Conservation (phyloP, 345 rosid species). For the Brassica incana region DNA sequence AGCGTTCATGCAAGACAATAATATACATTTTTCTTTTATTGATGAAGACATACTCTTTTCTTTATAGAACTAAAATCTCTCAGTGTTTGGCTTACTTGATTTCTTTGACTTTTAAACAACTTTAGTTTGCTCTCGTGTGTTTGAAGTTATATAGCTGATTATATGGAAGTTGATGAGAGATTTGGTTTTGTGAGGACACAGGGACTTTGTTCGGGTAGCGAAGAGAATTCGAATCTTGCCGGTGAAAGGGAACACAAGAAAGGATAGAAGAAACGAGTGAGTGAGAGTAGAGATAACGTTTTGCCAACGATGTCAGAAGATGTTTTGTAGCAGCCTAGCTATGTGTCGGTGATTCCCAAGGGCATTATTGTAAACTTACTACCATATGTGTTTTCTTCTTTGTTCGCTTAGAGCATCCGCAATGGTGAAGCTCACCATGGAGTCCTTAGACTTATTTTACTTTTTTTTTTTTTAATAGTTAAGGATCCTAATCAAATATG, state of each 20-base stretch:
- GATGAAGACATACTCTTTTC: not conserved
- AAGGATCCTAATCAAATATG: no score
- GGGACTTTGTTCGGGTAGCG: conserved; percentile 92
- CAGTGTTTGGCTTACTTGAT: not conserved
- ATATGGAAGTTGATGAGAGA: conserved; percentile 12
- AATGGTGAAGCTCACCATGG: no score
- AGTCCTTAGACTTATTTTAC: no score
- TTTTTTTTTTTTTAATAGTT: no score
- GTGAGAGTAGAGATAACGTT: conserved; percentile 6
- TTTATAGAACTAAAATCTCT: not conserved
- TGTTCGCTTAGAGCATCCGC: not conserved
- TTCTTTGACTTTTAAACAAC: not conserved
- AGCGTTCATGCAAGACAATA: conserved; percentile 16
- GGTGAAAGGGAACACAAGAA: conserved; percentile 59
- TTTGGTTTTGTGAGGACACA: conserved; percentile 32
- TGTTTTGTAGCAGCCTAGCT: conserved; percentile 23
- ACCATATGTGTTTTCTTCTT: conserved; percentile 29
- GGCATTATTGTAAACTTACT: conserved; percentile 28
- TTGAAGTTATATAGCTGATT: not conserved
- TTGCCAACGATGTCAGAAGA: conserved; percentile 28
- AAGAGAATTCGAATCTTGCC: conserved; percentile 89
- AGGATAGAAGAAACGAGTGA: conserved; percentile 41
- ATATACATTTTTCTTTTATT: not conserved
- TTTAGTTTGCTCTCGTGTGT: not conserved
- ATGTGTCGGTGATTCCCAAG: not conserved